These are phyloP conservation scores for Hypoxylon sp. DNA, from an alignment of 2,329 filamentous ascomycete species.

Conservation along the genomic window DNA sequence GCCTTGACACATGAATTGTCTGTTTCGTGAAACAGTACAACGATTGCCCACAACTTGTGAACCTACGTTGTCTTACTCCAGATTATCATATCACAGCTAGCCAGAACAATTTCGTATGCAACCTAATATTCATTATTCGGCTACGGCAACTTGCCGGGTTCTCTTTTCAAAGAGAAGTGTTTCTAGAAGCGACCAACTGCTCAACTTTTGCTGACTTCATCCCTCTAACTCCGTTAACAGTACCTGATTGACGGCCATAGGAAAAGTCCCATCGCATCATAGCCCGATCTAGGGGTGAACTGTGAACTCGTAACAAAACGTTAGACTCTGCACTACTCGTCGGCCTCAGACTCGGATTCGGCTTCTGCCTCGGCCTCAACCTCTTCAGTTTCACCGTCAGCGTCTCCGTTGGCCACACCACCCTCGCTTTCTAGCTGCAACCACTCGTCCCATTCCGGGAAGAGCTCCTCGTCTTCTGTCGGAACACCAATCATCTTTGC, in stretches of 20 bases:
- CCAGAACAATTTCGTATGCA: constrained; percentile 3
- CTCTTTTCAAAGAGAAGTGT: constrained; percentile 24
- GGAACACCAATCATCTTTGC: constrained; percentile 87
- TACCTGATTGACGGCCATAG: constrained; percentile 25
- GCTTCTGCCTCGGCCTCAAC: constrained; percentile 47
- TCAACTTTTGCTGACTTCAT: constrained; percentile 31
- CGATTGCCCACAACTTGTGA: not conserved
- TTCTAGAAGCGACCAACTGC: constrained; percentile 26
- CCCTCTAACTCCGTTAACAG: constrained; percentile 31
- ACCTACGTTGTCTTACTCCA: not conserved
- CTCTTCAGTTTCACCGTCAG: constrained; percentile 46
- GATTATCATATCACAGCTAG: not conserved
- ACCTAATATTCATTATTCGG: constrained; percentile 30
- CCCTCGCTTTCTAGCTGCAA: constrained; percentile 84
- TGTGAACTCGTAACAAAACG: constrained; percentile 16
- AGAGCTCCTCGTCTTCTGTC: constrained; percentile 86
- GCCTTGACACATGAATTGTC: not conserved
- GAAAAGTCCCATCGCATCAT: constrained; percentile 10
- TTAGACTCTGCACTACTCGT: constrained; percentile 37
- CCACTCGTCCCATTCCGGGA: constrained; percentile 97
- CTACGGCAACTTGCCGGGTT: constrained; percentile 7
- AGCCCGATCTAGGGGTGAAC: constrained; percentile 1
- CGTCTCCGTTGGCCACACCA: constrained; percentile 57
- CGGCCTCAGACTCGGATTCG: constrained; percentile 42
- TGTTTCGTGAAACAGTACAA: not conserved